Evolutionary conservation across 192 early-diverging fungal genomes (phyloP).

Genomic region (Podila epigama): DNA sequence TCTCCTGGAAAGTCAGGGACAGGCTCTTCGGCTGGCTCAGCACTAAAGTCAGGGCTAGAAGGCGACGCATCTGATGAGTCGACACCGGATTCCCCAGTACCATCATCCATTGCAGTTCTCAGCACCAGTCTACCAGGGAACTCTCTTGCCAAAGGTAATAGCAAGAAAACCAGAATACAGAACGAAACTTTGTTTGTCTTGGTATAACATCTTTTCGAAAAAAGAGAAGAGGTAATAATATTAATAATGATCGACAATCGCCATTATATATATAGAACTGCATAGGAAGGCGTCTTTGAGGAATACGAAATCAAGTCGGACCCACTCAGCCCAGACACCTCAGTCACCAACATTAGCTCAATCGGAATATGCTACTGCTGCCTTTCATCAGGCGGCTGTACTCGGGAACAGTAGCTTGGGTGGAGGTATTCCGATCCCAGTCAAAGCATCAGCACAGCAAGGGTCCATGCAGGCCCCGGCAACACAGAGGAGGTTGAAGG

Average conservation of each 20-base stretch:
- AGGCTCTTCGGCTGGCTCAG: conserved; percentile 34
- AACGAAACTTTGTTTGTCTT: background rate
- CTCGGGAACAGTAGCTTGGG: conserved; percentile 32
- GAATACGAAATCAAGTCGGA: conserved; percentile 23
- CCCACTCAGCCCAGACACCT: conserved; percentile 16
- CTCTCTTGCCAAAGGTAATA: conserved; percentile 18
- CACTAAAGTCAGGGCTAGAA: conserved; percentile 30
- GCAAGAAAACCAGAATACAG: background rate
- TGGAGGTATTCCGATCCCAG: conserved; percentile 24
- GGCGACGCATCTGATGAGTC: conserved; percentile 31
- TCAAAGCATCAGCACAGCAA: background rate
- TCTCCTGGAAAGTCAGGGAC: conserved; percentile 42
- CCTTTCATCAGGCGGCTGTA: conserved; percentile 36
- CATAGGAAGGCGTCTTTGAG: conserved; percentile 45
- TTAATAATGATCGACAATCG: too few species aligned
- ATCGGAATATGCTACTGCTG: conserved; percentile 13
- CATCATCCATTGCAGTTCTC: conserved; percentile 61
- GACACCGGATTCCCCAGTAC: conserved; percentile 20
- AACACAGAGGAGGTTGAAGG: conserved; percentile 41
- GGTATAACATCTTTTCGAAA: too few species aligned
- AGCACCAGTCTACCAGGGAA: conserved; percentile 52
- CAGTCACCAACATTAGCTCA: background rate
- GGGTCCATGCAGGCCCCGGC: conserved; percentile 4
- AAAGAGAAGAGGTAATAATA: too few species aligned
- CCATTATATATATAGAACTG: conserved; percentile 3